phyloP scores from a whole-genome alignment of 106 monocot genomes.

The Chionographis japonica region DNA sequence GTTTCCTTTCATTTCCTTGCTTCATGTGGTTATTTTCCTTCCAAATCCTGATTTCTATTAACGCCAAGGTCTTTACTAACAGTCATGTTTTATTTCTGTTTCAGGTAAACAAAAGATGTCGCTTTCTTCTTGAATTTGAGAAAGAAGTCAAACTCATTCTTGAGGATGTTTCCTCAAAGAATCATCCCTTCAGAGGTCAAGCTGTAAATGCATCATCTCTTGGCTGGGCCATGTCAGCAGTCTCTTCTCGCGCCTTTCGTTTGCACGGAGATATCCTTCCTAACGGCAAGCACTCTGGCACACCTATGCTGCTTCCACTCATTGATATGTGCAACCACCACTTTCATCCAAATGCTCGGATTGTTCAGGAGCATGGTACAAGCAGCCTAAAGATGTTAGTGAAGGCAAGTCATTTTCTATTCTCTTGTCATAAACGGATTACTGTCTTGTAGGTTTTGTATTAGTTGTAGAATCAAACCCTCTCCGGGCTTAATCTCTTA shows the following conservation, averaged over 20 bases:
- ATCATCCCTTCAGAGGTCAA: conserved; percentile 91
- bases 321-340: conserved; percentile 98
- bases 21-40: background rate
- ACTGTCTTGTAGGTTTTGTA: too few relatives aligned
- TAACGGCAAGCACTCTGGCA: conserved; percentile 24
- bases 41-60: background rate
- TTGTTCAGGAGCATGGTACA: conserved; percentile 57
- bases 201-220: conserved; percentile 73
- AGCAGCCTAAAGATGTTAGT: conserved; percentile 50
- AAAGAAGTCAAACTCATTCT: conserved; percentile 52
- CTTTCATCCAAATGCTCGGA: conserved; percentile 83
- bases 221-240: conserved; percentile 98
- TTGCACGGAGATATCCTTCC: conserved; percentile 38
- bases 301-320: conserved; percentile 90
- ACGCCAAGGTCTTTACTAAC: background rate
- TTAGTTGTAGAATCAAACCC: too few relatives aligned
- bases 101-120: conserved; percentile 96
- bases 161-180: conserved; percentile 16
- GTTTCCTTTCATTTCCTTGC: background rate
- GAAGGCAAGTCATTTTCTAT: conserved; percentile 39
- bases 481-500: too few relatives aligned
- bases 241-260: conserved; percentile 96
- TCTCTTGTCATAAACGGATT: too few relatives aligned
- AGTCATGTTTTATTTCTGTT: background rate
- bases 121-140: conserved; percentile 83